Conservation (phyloP, 148 eudicot species). For the Nepenthes mirabilis region DNA sequence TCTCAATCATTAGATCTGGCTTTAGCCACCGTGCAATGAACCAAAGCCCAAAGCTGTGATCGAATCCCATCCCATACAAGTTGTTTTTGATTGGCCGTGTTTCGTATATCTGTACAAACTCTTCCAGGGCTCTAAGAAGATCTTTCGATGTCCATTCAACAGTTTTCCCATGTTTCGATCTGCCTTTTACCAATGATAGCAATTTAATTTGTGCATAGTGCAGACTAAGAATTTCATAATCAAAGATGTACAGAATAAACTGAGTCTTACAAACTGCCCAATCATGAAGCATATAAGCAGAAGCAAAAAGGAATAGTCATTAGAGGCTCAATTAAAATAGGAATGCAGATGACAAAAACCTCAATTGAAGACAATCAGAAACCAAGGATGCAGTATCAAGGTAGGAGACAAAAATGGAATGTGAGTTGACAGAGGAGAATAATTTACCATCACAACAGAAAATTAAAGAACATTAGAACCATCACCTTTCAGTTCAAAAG, state of each 20-base stretch:
- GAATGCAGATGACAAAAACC: too few relatives aligned
- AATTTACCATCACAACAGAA: too few relatives aligned
- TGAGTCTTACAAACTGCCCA: not conserved
- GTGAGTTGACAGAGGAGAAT: too few relatives aligned
- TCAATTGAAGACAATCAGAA: too few relatives aligned
- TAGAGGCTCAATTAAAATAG: too few relatives aligned
- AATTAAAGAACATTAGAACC: too few relatives aligned
- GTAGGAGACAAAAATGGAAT: too few relatives aligned
- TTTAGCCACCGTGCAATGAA: conserved; percentile 81
- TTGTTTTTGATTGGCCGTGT: conserved; percentile 82
- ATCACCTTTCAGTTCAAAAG: too few relatives aligned
- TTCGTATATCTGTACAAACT: conserved; percentile 88
- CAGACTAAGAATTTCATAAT: conserved; percentile 8
- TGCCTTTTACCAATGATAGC: conserved; percentile 92
- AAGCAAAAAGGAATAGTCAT: too few relatives aligned
- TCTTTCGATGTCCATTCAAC: conserved; percentile 96
- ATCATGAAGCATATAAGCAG: not conserved
- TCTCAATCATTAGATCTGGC: conserved; percentile 93
- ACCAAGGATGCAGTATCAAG: too few relatives aligned
- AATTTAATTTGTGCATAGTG: conserved; percentile 32
- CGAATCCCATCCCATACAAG: conserved; percentile 98
- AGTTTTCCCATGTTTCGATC: conserved; percentile 95
- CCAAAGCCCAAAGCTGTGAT: conserved; percentile 99
- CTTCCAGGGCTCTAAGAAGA: conserved; percentile 70
- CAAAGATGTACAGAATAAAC: not conserved